Base-by-base conservation (phyloP, 2,329 filamentous ascomycete genomes). In the Ophiocordyceps sinensis region DNA sequence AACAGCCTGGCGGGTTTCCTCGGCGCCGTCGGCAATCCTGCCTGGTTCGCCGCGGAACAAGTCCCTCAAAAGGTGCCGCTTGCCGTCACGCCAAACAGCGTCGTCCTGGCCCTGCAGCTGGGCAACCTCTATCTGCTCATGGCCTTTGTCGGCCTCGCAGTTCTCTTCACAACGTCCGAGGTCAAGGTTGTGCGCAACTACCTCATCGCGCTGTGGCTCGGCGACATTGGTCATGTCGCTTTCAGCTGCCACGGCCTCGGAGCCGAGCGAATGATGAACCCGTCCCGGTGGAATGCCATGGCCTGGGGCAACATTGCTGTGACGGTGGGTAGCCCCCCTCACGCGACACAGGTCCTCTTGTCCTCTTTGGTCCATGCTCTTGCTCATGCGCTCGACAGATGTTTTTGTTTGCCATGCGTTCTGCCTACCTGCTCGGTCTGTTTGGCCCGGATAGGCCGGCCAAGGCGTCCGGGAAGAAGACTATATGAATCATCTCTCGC, bases 241-340 rank as follows among this genome's bases (percentile, higher is more conserved):
- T 66, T 79, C 45, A 81, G 74, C 14, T 59, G 57, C 15, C 75
- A 72, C 51, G 70, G 67, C 7, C 64, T 85, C 46, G 80, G 77
- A 9, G 65, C 64, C 53, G 65, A 72, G 10, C 61, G 61, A 29
- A 67, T 74, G 37, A 46, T 72, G 36, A 68, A 75, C 48, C 58
- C 80, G 11, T 58, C 52, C 5, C 61, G 57, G 19, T 86, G 82
- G 82, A 85, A 84, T 55, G 63, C 70, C 29, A 71, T 81, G 65
- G 72, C 77, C n/a, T 83, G 77, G 75, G 82, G 82, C 3, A 86
- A 86, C 51, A 67, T 87, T 46, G 78, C 71, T 8, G 67, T 70
- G 39, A 85, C 81, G 23, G 71, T 77, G 50, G 61, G 70, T 57
- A 2, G 19, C 23, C 12, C 19, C 19, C 38, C 19, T 15, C 19